phyloP scores from a whole-genome alignment of 208 protist genomes.

The Novymonas esmeraldas region DNA sequence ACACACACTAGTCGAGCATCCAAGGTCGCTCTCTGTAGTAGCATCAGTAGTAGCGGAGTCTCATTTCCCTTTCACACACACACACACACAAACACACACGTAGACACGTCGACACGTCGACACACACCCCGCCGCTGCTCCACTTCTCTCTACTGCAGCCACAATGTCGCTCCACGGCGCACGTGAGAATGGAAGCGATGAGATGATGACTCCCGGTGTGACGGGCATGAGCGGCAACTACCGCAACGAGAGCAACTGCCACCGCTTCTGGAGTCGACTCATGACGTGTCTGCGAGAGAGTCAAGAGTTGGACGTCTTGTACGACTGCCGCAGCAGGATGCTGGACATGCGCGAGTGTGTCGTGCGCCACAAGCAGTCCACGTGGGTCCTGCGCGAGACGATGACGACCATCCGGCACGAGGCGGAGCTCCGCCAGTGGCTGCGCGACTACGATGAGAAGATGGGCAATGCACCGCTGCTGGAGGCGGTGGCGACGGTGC shows the following conservation, averaged over 20 bases:
- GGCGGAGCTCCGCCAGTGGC: slow-evolving; percentile 66
- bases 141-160: too few relatives aligned
- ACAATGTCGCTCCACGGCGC: slow-evolving; percentile 82
- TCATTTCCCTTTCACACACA: too few relatives aligned
- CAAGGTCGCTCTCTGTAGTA: neutral
- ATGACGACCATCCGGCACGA: slow-evolving; percentile 80
- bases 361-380: slow-evolving; percentile 81
- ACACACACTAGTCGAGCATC: too few relatives aligned
- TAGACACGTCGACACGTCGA: neutral
- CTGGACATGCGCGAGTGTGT: slow-evolving; percentile 86
- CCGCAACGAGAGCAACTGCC: slow-evolving; percentile 75
- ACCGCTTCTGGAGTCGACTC: slow-evolving; percentile 80
- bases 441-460: slow-evolving; percentile 75
- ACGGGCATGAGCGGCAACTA: slow-evolving; percentile 66
- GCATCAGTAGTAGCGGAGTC: too few relatives aligned
- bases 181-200: slow-evolving; percentile 63
- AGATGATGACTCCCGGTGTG: slow-evolving; percentile 56
- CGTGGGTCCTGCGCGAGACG: slow-evolving; percentile 86
- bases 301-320: slow-evolving; percentile 86
- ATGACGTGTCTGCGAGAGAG: slow-evolving; percentile 87
- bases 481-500: slow-evolving; percentile 72
- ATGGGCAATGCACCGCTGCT: slow-evolving; percentile 84
- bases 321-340: slow-evolving; percentile 86
- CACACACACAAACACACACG: neutral
- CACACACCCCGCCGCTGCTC: slow-evolving; percentile 52